Percentiles rank a stretch among this genome's conserved stretches.
These are phyloP conservation scores for Yamadazyma sp. DNA, from an alignment of 1,139 yeast genomes.

Conservation along the genomic window DNA sequence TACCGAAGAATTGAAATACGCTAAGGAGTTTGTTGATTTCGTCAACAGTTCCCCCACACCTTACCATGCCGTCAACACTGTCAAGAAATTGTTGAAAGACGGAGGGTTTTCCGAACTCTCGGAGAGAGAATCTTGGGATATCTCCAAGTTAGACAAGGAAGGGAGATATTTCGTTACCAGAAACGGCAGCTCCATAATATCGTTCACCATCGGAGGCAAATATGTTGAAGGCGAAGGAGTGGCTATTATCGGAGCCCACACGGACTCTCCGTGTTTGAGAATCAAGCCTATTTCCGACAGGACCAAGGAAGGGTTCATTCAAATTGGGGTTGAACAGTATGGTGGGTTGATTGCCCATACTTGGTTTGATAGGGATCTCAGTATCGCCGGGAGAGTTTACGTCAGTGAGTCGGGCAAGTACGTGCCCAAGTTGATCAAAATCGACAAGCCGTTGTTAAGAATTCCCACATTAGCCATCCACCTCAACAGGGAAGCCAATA, in stretches of 20 bases:
- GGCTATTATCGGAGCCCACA: slow-evolving; percentile 90
- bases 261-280: slow-evolving; percentile 91
- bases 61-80: slow-evolving; percentile 81
- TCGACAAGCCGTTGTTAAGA: slow-evolving; percentile 80
- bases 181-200: slow-evolving; percentile 84
- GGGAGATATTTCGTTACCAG: slow-evolving; percentile 80
- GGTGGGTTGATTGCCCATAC: slow-evolving; percentile 95
- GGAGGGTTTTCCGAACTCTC: slow-evolving; percentile 74
- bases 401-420: slow-evolving; percentile 46
- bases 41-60: slow-evolving; percentile 92
- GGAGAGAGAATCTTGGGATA: slow-evolving; percentile 72
- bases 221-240: slow-evolving; percentile 83
- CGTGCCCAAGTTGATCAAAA: slow-evolving; percentile 70
- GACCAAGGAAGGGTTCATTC: slow-evolving; percentile 73
- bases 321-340: slow-evolving; percentile 90
- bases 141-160: slow-evolving; percentile 41
- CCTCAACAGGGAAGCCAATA: slow-evolving; percentile 72
- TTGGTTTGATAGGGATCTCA: slow-evolving; percentile 91
- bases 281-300: slow-evolving; percentile 87
- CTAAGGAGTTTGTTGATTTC: slow-evolving; percentile 68
- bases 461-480: slow-evolving; percentile 96
- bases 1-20: slow-evolving; percentile 23
- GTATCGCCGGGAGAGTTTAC: slow-evolving; percentile 90
- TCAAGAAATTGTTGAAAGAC: slow-evolving; percentile 49
- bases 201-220: slow-evolving; percentile 75